phyloP scores from a whole-genome alignment of 139 green algal genomes.

The Pycnococcus provasolii region DNA sequence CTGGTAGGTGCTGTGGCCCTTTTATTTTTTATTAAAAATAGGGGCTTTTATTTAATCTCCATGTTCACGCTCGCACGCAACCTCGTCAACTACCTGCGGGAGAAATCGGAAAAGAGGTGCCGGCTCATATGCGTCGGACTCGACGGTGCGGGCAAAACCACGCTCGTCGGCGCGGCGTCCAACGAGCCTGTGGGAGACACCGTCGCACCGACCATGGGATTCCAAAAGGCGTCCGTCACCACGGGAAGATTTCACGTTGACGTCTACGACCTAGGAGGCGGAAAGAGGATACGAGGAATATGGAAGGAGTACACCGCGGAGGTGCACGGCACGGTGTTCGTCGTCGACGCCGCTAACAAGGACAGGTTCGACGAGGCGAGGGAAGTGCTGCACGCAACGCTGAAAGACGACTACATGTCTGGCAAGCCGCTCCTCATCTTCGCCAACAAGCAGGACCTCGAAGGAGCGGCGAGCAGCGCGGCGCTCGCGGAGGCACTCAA shows the following conservation, averaged over 20 bases:
- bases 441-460: constrained; percentile 46
- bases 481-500: no score
- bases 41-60: no score
- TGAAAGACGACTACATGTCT: constrained; percentile 23
- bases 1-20: no score
- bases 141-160: constrained; percentile 47
- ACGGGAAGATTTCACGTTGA: constrained; percentile 24
- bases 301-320: constrained; percentile 45
- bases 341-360: constrained; percentile 43
- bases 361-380: constrained; percentile 38
- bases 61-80: no score
- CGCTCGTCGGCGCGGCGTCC: constrained; percentile 30
- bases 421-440: constrained; percentile 41
- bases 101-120: no score
- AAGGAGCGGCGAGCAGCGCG: no score
- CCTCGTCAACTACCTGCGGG: no score
- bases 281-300: constrained; percentile 39
- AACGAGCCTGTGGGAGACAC: constrained; percentile 24
- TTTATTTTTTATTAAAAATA: no score
- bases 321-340: constrained; percentile 41
- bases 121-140: constrained; percentile 26
- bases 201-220: constrained; percentile 39
- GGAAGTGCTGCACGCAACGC: constrained; percentile 23
- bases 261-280: constrained; percentile 45
- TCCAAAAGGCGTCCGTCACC: constrained; percentile 25